A percentile compares a stretch with the other conserved stretches of the same genome.
These are phyloP conservation scores for Penicillium arizonense DNA, from an alignment of 495 filamentous ascomycete genomes.

Conservation along the genomic window DNA sequence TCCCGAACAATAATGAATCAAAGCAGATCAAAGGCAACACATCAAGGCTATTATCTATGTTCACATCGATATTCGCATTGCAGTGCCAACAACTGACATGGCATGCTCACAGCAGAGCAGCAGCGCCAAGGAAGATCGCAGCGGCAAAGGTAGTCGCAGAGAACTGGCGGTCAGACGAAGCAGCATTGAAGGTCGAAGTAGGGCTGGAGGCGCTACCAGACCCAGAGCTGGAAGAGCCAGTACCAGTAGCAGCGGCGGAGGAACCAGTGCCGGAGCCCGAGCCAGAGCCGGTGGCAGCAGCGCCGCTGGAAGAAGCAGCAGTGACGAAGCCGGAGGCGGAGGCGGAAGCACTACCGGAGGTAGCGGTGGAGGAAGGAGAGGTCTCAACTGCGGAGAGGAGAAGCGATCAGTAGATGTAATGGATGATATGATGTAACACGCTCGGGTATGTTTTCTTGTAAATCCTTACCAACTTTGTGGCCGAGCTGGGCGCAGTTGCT, in stretches of 20 bases:
- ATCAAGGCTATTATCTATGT: conserved; percentile 15
- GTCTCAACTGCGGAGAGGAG: conserved; percentile 2
- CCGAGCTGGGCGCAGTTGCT: conserved; percentile 30
- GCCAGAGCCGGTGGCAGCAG: conserved; percentile 9
- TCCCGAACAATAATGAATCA: conserved; percentile 1
- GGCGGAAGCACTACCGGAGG: conserved; percentile 12
- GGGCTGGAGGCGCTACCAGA: conserved; percentile 4
- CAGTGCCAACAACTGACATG: background rate
- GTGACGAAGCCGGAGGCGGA: conserved; percentile 22
- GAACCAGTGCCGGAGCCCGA: conserved; percentile 12
- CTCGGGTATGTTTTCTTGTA: background rate
- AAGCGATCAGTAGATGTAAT: background rate
- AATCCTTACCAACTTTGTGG: conserved; percentile 36
- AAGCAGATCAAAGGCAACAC: conserved; percentile 12
- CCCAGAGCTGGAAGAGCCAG: conserved; percentile 10
- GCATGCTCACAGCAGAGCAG: conserved; percentile 33
- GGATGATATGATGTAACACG: background rate
- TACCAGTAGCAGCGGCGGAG: conserved; percentile 6
- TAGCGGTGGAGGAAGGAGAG: conserved; percentile 11
- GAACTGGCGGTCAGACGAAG: conserved; percentile 26
- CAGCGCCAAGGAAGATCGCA: conserved; percentile 38
- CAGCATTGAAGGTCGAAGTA: conserved; percentile 8
- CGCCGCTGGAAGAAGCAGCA: conserved; percentile 11
- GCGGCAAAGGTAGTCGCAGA: conserved; percentile 37
- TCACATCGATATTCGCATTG: conserved; percentile 10